These are phyloP conservation scores for Suillus decipiens DNA, from an alignment of 768 basidiomycete genomes.

Conservation along the genomic window DNA sequence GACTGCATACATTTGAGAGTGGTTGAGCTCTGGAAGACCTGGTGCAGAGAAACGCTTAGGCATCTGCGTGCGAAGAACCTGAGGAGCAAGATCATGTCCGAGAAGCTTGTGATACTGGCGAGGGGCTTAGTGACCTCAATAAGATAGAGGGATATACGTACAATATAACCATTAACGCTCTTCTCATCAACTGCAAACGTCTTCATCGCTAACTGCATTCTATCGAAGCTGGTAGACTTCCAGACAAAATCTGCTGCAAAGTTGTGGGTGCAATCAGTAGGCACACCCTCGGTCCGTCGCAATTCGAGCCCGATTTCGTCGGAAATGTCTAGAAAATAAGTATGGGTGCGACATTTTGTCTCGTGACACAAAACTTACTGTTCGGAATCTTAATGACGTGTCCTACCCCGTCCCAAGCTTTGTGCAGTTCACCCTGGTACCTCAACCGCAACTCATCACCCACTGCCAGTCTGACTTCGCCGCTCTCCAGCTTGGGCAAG, in stretches of 20 bases:
- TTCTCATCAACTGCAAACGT: conserved; percentile 99
- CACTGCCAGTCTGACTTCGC: conserved; percentile 94
- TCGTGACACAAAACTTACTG: conserved; percentile 55
- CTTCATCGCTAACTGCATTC: conserved; percentile 99
- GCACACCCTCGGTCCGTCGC: conserved; percentile 87
- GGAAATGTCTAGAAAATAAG: conserved; percentile 74
- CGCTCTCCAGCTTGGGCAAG: conserved; percentile 95
- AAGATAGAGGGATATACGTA: conserved; percentile 41
- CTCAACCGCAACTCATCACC: conserved; percentile 93
- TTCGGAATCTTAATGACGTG: conserved; percentile 99
- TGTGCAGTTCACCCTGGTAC: conserved; percentile 87
- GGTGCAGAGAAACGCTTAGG: conserved; percentile 97
- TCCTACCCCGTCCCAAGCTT: conserved; percentile 95
- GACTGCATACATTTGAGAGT: conserved; percentile 99
- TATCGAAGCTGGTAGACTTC: conserved; percentile 99
- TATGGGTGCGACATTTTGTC: conserved; percentile 12
- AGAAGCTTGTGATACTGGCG: conserved; percentile 94
- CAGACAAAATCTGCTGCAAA: conserved; percentile 99
- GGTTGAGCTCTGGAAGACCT: conserved; percentile 96
- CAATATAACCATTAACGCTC: conserved; percentile 98
- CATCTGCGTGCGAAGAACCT: conserved; percentile 88
- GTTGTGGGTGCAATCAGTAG: conserved; percentile 90
- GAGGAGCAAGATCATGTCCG: conserved; percentile 96
- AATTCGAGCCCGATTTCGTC: conserved; percentile 97
- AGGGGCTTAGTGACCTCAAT: conserved; percentile 13